These are phyloP conservation scores for Tolypocladium capitatum DNA, from an alignment of 2,329 filamentous ascomycete species.

Conservation along the genomic window DNA sequence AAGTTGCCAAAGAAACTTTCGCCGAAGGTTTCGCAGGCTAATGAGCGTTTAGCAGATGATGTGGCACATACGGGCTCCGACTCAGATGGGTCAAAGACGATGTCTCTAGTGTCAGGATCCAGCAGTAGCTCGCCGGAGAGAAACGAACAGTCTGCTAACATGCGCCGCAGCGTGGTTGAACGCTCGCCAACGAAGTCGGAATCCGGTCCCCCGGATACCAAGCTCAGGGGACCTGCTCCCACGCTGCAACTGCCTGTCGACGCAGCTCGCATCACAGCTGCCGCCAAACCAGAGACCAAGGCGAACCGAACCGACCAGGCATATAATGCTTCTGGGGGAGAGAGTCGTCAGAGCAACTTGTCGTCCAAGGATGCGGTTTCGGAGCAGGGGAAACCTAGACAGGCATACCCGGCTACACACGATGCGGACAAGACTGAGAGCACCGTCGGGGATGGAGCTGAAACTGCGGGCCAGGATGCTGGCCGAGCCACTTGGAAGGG, in stretches of 20 bases:
- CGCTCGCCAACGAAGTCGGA: neutral
- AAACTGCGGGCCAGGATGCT: neutral
- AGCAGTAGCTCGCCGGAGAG: neutral
- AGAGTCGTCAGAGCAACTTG: neutral
- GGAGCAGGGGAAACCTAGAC: neutral
- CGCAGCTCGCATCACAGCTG: neutral
- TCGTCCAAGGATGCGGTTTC: neutral
- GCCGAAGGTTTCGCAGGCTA: no score
- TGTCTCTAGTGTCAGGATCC: neutral
- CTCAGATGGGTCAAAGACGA: neutral
- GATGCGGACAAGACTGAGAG: neutral
- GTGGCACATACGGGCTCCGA: neutral
- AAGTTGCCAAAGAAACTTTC: neutral
- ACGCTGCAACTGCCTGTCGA: neutral
- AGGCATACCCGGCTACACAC: neutral
- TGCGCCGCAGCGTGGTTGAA: neutral
- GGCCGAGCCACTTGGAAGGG: conserved; percentile 3
- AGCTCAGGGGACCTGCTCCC: neutral
- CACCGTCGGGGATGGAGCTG: neutral
- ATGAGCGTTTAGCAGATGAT: neutral
- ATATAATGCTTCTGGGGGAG: neutral
- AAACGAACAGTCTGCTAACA: neutral
- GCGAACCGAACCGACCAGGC: neutral
- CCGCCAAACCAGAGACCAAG: neutral
- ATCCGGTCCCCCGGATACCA: neutral